phyloP scores from a whole-genome alignment of 2,329 filamentous ascomycete species.

The Nemania sp. region DNA sequence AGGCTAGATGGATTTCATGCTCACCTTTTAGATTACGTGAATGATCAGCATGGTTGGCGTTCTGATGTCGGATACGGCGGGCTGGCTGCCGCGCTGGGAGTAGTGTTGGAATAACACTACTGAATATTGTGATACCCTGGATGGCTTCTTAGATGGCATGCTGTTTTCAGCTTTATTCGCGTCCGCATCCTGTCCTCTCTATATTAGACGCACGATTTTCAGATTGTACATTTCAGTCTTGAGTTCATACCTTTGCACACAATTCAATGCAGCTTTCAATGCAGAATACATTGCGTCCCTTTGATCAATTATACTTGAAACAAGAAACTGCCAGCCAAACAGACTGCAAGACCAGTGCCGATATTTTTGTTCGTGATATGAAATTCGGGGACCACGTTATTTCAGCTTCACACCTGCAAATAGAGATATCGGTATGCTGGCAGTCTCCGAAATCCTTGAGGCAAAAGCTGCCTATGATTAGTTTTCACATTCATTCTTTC shows the following conservation, averaged over 20 bases:
- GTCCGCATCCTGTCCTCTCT: constrained; percentile 9
- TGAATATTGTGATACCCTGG: constrained; percentile 8
- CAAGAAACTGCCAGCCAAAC: no score
- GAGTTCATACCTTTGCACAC: not conserved
- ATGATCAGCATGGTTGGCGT: constrained; percentile 6
- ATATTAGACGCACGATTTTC: not conserved
- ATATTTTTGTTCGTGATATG: no score
- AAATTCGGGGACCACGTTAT: no score
- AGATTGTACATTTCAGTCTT: not conserved
- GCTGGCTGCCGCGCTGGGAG: no score
- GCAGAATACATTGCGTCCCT: no score
- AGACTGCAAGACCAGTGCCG: no score
- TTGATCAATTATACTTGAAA: no score
- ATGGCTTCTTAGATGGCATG: not conserved
- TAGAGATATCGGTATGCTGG: no score
- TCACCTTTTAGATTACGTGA: not conserved
- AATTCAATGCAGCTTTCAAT: not conserved
- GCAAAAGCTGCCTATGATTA: no score
- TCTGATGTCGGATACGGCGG: constrained; percentile 5
- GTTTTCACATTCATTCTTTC: no score
- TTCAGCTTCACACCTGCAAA: no score
- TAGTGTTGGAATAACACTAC: constrained; percentile 3
- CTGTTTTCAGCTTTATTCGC: not conserved
- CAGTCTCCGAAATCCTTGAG: no score
- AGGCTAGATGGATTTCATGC: not conserved